Evolutionary conservation across 805 yeast genomes (phyloP).

Genomic region (Barnettozyma wickerhamii): DNA sequence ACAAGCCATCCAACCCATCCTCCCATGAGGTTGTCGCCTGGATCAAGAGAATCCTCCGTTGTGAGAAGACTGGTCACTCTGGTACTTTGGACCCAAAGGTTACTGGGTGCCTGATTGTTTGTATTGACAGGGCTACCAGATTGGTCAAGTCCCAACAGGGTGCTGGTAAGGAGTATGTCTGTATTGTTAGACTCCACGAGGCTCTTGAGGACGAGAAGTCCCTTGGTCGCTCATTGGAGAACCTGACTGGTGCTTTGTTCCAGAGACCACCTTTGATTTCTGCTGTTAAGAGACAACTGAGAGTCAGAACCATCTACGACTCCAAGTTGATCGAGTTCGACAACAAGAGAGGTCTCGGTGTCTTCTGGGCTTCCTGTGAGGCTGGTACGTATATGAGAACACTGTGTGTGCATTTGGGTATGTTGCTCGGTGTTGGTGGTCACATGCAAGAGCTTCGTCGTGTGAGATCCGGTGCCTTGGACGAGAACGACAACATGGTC

Average conservation of each 20-base stretch:
- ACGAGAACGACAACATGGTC: constrained; percentile 87
- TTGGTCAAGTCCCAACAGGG: constrained; percentile 98
- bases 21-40: constrained; percentile 99
- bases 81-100: constrained; percentile 99
- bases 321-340: constrained; percentile 94
- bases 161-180: constrained; percentile 99
- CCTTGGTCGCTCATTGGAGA: constrained; percentile 81
- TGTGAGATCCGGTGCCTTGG: constrained; percentile 95
- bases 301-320: constrained; percentile 97
- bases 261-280: constrained; percentile 99
- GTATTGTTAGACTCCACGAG: constrained; percentile 94
- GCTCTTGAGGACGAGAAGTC: constrained; percentile 88
- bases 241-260: constrained; percentile 96
- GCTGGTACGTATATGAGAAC: constrained; percentile 99
- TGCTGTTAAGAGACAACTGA: constrained; percentile 97
- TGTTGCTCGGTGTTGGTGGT: constrained; percentile 98
- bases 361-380: constrained; percentile 99
- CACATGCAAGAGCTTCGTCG: constrained; percentile 99
- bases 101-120: constrained; percentile 97
- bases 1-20: constrained; percentile 97
- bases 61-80: constrained; percentile 97
- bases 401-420: constrained; percentile 96
- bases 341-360: constrained; percentile 94
- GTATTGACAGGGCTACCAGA: constrained; percentile 97
- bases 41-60: constrained; percentile 93